Percentiles rank a stretch among this genome's conserved stretches.
phyloP scores from a whole-genome alignment of 768 basidiomycete species.

The Arthromyces matolae region DNA sequence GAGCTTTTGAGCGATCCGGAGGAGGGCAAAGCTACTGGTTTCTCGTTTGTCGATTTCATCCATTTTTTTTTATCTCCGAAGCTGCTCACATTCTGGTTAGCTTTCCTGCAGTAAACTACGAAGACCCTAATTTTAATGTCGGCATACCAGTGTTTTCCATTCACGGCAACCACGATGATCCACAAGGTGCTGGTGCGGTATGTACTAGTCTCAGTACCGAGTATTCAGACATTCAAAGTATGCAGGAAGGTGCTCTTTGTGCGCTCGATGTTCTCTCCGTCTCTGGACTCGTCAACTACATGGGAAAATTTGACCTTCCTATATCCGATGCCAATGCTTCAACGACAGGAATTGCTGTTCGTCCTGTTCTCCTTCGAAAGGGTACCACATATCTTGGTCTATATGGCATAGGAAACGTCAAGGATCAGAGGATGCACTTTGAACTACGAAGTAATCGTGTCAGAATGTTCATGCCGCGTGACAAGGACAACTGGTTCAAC shows the following conservation, averaged over 20 bases:
- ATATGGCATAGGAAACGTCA: constrained; percentile 96
- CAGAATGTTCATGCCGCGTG: constrained; percentile 91
- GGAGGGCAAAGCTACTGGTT: constrained; percentile 83
- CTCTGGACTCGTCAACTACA: constrained; percentile 92
- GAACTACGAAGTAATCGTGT: constrained; percentile 93
- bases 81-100: constrained; percentile 38
- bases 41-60: constrained; percentile 53
- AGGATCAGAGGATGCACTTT: constrained; percentile 94
- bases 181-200: constrained; percentile 91
- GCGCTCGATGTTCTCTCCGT: constrained; percentile 94
- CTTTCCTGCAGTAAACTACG: constrained; percentile 96
- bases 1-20: constrained; percentile 91
- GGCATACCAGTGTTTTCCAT: constrained; percentile 98
- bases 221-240: neutral
- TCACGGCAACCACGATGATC: constrained; percentile 99
- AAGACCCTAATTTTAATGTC: constrained; percentile 93
- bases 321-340: constrained; percentile 63
- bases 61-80: neutral
- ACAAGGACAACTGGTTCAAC: constrained; percentile 95
- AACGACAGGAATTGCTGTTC: constrained; percentile 75
- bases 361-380: constrained; percentile 87
- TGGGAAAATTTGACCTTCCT: constrained; percentile 93
- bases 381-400: constrained; percentile 84
- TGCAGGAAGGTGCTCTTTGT: constrained; percentile 89
- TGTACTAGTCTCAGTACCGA: constrained; percentile 24